phyloP scores from a whole-genome alignment of 2,329 filamentous ascomycete genomes.

The Emmonsiellopsis sp. region DNA sequence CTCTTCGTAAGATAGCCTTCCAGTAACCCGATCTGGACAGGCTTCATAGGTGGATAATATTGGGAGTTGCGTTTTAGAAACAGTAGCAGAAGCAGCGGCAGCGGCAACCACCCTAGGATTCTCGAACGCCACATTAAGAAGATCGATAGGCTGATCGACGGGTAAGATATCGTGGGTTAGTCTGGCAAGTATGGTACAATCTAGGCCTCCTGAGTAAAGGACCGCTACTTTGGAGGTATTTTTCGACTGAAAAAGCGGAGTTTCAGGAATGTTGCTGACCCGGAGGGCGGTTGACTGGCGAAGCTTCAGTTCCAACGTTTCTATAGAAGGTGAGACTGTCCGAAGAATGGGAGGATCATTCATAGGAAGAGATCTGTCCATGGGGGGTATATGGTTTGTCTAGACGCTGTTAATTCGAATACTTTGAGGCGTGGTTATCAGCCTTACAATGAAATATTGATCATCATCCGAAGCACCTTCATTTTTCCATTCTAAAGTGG shows the following conservation, averaged over 20 bases:
- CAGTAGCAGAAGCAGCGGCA: slow-evolving; percentile 36
- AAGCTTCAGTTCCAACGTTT: slow-evolving; percentile 46
- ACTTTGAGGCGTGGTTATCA: neutral
- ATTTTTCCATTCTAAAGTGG: slow-evolving; percentile 12
- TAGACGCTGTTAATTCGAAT: neutral
- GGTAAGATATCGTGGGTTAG: slow-evolving; percentile 70
- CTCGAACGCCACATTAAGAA: slow-evolving; percentile 94
- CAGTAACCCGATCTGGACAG: slow-evolving; percentile 86
- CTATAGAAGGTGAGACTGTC: slow-evolving; percentile 42
- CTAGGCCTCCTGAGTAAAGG: slow-evolving; percentile 87
- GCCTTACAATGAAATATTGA: slow-evolving; percentile 20
- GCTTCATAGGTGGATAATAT: slow-evolving; percentile 53
- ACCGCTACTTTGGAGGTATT: slow-evolving; percentile 52
- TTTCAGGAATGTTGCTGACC: slow-evolving; percentile 55
- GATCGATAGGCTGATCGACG: slow-evolving; percentile 59
- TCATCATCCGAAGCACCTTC: slow-evolving; percentile 1
- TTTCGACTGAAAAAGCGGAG: slow-evolving; percentile 29
- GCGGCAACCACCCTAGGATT: slow-evolving; percentile 66
- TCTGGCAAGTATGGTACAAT: slow-evolving; percentile 81
- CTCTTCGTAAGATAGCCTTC: slow-evolving; percentile 69
- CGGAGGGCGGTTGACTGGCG: slow-evolving; percentile 54
- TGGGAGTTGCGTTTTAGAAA: slow-evolving; percentile 16
- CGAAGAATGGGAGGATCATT: slow-evolving; percentile 20
- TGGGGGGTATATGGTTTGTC: slow-evolving; percentile 29
- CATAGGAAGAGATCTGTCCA: slow-evolving; percentile 33